Conservation (phyloP, 2,329 filamentous ascomycete genomes). For the Parascedosporium putredinis region DNA sequence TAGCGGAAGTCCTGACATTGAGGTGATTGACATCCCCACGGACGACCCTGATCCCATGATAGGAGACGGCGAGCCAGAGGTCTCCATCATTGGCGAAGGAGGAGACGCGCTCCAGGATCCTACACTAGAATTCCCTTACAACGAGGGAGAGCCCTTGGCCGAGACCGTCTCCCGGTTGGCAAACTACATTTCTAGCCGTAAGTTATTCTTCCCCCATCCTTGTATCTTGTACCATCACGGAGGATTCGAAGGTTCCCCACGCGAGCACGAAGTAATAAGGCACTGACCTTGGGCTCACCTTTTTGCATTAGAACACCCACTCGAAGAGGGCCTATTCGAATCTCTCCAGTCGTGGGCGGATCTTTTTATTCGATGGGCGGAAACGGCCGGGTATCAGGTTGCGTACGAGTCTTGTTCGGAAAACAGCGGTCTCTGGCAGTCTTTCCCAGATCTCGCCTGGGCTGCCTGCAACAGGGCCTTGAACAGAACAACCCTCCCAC, state of each 20-base stretch:
- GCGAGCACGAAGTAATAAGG: too few species aligned
- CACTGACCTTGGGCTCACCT: neutral
- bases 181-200: conserved; percentile 14
- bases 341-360: conserved; percentile 40
- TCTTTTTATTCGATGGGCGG: conserved; percentile 32
- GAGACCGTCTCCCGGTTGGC: conserved; percentile 19
- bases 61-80: conserved; percentile 19
- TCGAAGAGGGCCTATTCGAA: conserved; percentile 33
- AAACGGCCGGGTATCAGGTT: conserved; percentile 20
- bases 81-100: conserved; percentile 11
- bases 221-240: neutral
- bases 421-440: conserved; percentile 39
- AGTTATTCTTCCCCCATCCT: conserved; percentile 4
- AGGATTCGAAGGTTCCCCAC: too few species aligned
- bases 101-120: conserved; percentile 21
- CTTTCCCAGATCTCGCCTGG: conserved; percentile 40
- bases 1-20: conserved; percentile 32
- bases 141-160: conserved; percentile 12
- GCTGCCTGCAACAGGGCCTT: conserved; percentile 18
- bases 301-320: conserved; percentile 6
- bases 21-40: conserved; percentile 29
- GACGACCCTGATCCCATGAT: conserved; percentile 19
- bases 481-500: neutral
- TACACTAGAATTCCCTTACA: conserved; percentile 27
- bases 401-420: conserved; percentile 32